Base-by-base conservation (phyloP, 1,284 basidiomycete genomes). In the Megacollybia platyphylla region DNA sequence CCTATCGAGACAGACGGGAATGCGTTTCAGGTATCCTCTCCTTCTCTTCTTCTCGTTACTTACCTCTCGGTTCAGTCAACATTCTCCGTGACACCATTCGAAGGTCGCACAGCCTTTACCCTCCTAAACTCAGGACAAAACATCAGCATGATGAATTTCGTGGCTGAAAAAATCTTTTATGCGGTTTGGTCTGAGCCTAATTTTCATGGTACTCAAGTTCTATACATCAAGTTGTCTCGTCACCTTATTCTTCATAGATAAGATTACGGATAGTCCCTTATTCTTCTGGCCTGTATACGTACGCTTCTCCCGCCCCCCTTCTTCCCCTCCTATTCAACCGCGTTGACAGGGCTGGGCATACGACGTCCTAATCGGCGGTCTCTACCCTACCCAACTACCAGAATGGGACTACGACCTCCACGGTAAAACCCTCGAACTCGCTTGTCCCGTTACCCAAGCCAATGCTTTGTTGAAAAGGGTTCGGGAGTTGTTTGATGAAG, bases 321-420 rank as follows among this genome's bases (percentile, higher is more conserved):
- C 20, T 24, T 24, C 20, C 5, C 20, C 20, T 5, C 20, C 20
- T 24, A 24, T 24, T 15, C 15, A 15, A 15, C 15, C 15, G 15
- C 15, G 15, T 15, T 15, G 15, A 5, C 20, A 24, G 41, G 59
- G 60, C 3, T 60, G 52, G 37, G 57, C 58, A 1, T 62, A 59
- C 49, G 59, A 63, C 45, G 59, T 61, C n/a, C 54, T 63, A 27
- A 62, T 62, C 38, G 59, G 59, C 24, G 60, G 59, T 7, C 49
- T 61, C 6, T 63, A 61, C 43, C 59, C 61, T 2, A 48, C 53
- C 26, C 47, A 49, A 35, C 47, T 48, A 11, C 54, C 61, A 0
- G 56, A 62, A 43, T 62, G 61, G 60, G 59, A 60, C n/a, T 60
- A 60, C 41, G 49, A 51, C 30, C 43, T 63, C 34, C 57, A 57